Evolutionary conservation across 192 early-diverging fungal species (phyloP), one percentile per base, ranked within the genome.

Genomic region (Mortierella antarctica): DNA sequence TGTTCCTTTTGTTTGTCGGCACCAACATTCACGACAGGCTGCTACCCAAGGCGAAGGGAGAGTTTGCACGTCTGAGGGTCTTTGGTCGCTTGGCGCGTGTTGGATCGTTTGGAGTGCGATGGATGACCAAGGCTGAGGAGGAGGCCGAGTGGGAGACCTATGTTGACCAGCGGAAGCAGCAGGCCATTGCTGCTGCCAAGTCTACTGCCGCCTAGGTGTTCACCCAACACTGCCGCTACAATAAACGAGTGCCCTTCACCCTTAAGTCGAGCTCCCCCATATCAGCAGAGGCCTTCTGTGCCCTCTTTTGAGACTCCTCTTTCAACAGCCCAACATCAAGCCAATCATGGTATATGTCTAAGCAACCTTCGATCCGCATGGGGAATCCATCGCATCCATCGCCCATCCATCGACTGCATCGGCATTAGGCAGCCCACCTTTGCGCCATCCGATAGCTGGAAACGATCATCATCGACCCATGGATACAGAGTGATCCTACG

Each of bases 21-120:
- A 83, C 86, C 21, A 83, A 85, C 50, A 83, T 91, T 15, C 83
- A 86, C 41, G 90, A 92, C 52, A 88, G 92, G 45, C 83, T 89
- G 65, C 86, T 91, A 60, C 92, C 92, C 17, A 73, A 81, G 17
- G 84, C 84, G 10, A 85, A 85, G 40, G 89, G 88, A 42, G 89
- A 93, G 76, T 54, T 86, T 17, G 82, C 89, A 71, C 84, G 90
- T 63, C 70, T 87, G 52, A 74, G 85, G 20, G n/a, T 87, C 63
- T 86, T 82, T 62, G 90, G 91, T 0, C 67, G 73, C 15, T 50
- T 91, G 60, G 82, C 73, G 17, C 74, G 86, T 14, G 71, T 87
- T 31, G 68, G 80, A 15, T 51, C 67, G 23, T 54, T 46, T 10
- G 45, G 48, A 9, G 51, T 86, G 51, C 56, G 52, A 49, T 45